phyloP scores from a whole-genome alignment of 2,329 filamentous ascomycete species.

The Diplodia seriata region DNA sequence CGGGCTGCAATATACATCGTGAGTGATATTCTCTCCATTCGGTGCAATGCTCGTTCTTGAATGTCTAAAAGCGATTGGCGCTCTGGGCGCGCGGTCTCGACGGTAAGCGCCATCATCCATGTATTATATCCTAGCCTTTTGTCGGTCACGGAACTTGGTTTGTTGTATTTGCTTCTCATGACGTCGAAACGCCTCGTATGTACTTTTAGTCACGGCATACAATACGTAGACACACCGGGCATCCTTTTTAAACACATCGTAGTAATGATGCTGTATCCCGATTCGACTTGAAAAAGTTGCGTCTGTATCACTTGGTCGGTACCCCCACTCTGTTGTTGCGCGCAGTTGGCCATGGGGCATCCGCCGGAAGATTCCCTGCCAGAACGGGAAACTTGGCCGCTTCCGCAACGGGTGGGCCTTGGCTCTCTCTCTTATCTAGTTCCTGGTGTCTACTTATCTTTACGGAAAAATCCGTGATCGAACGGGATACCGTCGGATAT shows the following conservation, averaged over 20 bases:
- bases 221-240: not conserved
- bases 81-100: not conserved
- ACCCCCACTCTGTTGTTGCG: not conserved
- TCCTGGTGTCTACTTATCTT: too few species aligned
- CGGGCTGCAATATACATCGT: not conserved
- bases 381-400: not conserved
- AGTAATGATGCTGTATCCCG: not conserved
- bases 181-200: not conserved
- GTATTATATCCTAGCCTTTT: not conserved
- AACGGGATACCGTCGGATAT: too few species aligned
- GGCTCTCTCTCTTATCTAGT: too few species aligned
- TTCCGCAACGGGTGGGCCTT: not conserved
- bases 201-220: not conserved
- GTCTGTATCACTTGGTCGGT: not conserved
- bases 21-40: conserved; percentile 1
- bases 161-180: not conserved
- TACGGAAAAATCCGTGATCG: too few species aligned
- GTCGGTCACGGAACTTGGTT: not conserved
- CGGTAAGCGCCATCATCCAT: not conserved
- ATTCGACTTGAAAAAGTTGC: not conserved
- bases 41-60: not conserved
- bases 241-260: not conserved
- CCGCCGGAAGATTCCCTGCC: not conserved
- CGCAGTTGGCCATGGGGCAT: not conserved
- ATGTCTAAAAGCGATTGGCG: not conserved